Conservation (phyloP, 805 yeast species). For the Yarrowia sp. region DNA sequence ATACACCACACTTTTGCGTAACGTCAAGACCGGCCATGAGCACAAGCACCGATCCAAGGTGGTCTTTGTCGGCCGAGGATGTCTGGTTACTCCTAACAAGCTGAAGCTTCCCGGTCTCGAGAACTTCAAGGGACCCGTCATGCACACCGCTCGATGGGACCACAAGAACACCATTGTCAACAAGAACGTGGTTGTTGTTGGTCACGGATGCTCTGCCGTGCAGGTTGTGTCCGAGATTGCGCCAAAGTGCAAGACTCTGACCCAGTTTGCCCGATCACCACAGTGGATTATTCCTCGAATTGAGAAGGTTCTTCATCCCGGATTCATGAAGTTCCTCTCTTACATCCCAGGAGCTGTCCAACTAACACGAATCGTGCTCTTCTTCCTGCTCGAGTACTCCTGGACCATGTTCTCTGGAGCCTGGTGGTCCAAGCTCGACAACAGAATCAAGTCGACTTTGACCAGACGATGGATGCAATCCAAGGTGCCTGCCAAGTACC, state of each 20-base stretch:
- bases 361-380: constrained; percentile 36
- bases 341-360: constrained; percentile 29
- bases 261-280: constrained; percentile 43
- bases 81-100: constrained; percentile 36
- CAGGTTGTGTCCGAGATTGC: constrained; percentile 42
- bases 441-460: neutral
- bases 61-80: constrained; percentile 30
- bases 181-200: constrained; percentile 43
- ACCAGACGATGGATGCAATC: constrained; percentile 15
- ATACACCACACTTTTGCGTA: constrained; percentile 7
- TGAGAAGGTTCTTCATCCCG: constrained; percentile 15
- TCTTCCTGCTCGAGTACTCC: constrained; percentile 39
- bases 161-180: constrained; percentile 30
- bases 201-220: constrained; percentile 44
- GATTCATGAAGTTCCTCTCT: constrained; percentile 20
- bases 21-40: constrained; percentile 8
- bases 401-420: constrained; percentile 40
- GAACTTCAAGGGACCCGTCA: constrained; percentile 35
- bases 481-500: constrained; percentile 31
- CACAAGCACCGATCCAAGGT: constrained; percentile 25
- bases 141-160: constrained; percentile 41
- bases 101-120: constrained; percentile 30
- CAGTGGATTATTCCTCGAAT: constrained; percentile 42
- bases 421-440: constrained; percentile 30
- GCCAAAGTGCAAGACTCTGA: constrained; percentile 40